A percentile compares a stretch with the other conserved stretches of the same genome.
Conservation (phyloP, 2,329 filamentous ascomycete species). For the Verticillium albo-atrum region DNA sequence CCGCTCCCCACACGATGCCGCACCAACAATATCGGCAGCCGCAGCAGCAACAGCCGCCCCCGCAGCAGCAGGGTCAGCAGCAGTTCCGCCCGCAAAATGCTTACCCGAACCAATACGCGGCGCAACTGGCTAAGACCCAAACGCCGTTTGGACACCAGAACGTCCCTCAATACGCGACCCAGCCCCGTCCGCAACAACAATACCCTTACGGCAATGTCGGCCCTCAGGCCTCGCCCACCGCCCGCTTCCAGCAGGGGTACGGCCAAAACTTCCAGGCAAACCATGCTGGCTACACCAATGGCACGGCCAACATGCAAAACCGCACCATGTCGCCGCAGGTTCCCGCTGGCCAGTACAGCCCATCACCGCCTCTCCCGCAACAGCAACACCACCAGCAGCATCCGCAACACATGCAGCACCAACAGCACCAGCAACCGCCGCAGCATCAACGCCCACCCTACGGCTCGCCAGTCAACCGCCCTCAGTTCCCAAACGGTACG, state of each 20-base stretch:
- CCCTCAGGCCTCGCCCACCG: constrained; percentile 34
- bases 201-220: constrained; percentile 30
- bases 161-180: constrained; percentile 42
- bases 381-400: constrained; percentile 18
- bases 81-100: constrained; percentile 47
- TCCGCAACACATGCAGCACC: constrained; percentile 10
- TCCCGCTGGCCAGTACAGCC: constrained; percentile 32
- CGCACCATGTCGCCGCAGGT: constrained; percentile 42
- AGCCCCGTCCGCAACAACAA: constrained; percentile 33
- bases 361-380: constrained; percentile 14
- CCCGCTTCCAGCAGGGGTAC: constrained; percentile 33
- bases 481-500: constrained; percentile 26
- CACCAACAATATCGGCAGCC: constrained; percentile 32
- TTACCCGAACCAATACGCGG: constrained; percentile 40
- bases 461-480: constrained; percentile 15
- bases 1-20: constrained; percentile 26
- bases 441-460: constrained; percentile 16
- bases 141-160: constrained; percentile 47
- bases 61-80: constrained; percentile 34
- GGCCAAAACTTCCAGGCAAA: constrained; percentile 31
- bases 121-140: constrained; percentile 47
- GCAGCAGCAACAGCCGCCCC: constrained; percentile 24
- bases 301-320: constrained; percentile 30
- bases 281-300: constrained; percentile 37
- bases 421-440: constrained; percentile 9